phyloP scores from a whole-genome alignment of 108 stramenopile species.

The Discostella stelligeroides region DNA sequence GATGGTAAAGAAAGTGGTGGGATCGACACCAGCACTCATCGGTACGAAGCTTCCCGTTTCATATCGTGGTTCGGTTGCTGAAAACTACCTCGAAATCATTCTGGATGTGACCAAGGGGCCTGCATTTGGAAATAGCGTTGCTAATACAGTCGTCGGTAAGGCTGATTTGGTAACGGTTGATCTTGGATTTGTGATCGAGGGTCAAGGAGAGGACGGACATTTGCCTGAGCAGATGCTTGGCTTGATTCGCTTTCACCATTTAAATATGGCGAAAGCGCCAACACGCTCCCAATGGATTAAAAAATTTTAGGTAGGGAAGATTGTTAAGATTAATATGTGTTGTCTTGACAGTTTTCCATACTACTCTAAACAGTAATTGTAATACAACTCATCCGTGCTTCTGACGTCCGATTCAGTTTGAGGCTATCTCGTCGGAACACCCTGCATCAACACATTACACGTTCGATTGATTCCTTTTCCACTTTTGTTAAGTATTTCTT shows the following conservation, averaged over 20 bases:
- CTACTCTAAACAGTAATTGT: too few species aligned
- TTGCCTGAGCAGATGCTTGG: conserved; percentile 56
- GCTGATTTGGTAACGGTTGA: conserved; percentile 50
- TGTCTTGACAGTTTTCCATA: too few species aligned
- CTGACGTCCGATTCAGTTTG: too few species aligned
- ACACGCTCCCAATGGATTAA: conserved; percentile 42
- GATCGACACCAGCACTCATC: conserved; percentile 52
- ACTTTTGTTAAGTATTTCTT: too few species aligned
- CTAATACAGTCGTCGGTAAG: conserved; percentile 52
- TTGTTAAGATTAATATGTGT: background rate
- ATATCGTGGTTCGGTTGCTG: conserved; percentile 45
- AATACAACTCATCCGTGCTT: too few species aligned
- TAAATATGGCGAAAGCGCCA: conserved; percentile 44
- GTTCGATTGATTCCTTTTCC: too few species aligned
- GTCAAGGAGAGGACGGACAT: conserved; percentile 36
- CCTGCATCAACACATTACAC: background rate
- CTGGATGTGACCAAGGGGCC: conserved; percentile 53
- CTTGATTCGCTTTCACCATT: conserved; percentile 52
- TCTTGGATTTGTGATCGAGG: conserved; percentile 57
- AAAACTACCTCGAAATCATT: conserved; percentile 52
- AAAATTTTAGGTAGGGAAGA: conserved; percentile 33
- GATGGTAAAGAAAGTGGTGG: conserved; percentile 62
- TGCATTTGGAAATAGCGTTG: conserved; percentile 54
- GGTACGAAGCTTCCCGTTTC: conserved; percentile 53
- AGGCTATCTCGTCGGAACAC: background rate